Percentiles rank a stretch among this genome's conserved stretches.
These are phyloP conservation scores for Chrysoporthe deuterocubensis DNA, from an alignment of 2,329 filamentous ascomycete genomes.

Conservation along the genomic window DNA sequence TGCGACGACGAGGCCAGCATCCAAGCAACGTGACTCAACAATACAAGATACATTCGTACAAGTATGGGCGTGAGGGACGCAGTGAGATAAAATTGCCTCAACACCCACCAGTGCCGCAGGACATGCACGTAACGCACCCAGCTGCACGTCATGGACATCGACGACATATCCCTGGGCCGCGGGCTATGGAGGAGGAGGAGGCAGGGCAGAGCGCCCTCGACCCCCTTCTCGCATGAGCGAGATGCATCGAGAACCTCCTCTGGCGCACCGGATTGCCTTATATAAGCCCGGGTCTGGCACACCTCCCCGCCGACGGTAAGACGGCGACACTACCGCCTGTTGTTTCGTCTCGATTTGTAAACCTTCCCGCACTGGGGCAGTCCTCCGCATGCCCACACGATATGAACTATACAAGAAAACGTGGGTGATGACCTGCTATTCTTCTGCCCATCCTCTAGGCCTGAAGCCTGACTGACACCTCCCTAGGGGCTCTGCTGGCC, in stretches of 20 bases:
- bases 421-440: slow-evolving; percentile 31
- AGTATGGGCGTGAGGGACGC: background rate
- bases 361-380: background rate
- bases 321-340: background rate
- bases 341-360: background rate
- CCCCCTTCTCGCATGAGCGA: background rate
- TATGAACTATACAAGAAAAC: slow-evolving; percentile 45
- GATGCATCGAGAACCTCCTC: slow-evolving; percentile 10
- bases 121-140: background rate
- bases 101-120: background rate
- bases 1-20: background rate
- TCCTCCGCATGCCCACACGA: background rate
- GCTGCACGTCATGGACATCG: background rate
- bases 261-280: background rate
- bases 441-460: slow-evolving; percentile 8
- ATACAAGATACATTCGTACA: background rate
- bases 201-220: background rate
- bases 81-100: background rate
- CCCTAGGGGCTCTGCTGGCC: slow-evolving; percentile 43
- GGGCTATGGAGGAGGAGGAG: background rate
- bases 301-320: background rate
- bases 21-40: background rate
- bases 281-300: background rate
- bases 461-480: slow-evolving; percentile 27
- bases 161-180: background rate